Conservation (phyloP, 306 rosid genomes). For the Trifolium dubium region DNA sequence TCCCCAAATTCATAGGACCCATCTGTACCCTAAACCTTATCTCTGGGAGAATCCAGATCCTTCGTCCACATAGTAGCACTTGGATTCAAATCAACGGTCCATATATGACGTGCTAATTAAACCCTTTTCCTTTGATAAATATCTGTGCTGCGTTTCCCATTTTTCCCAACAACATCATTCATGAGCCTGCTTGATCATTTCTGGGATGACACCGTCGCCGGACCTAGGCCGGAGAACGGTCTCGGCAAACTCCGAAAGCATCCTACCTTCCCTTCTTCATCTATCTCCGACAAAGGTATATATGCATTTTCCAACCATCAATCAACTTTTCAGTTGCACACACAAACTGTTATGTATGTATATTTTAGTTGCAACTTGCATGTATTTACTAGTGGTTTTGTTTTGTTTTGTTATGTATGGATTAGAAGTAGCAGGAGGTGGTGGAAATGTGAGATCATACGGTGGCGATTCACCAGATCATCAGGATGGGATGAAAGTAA, state of each 20-base stretch:
- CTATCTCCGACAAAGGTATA: constrained; percentile 67
- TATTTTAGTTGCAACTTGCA: background rate
- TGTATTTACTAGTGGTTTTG: background rate
- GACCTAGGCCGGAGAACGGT: constrained; percentile 83
- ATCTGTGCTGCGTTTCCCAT: background rate
- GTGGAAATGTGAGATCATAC: constrained; percentile 58
- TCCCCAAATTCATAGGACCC: constrained; percentile 52
- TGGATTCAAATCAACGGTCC: constrained; percentile 42
- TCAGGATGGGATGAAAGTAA: constrained; percentile 56
- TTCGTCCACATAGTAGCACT: constrained; percentile 38
- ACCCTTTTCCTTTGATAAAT: constrained; percentile 50
- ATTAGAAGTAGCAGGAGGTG: constrained; percentile 30
- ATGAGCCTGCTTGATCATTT: constrained; percentile 94
- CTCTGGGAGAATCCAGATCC: constrained; percentile 53
- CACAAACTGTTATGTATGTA: background rate
- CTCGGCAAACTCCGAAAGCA: constrained; percentile 86
- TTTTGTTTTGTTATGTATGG: too few relatives aligned
- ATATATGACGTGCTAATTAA: constrained; percentile 49
- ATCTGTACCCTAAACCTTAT: constrained; percentile 56
- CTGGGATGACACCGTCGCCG: constrained; percentile 98
- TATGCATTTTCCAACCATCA: too few relatives aligned
- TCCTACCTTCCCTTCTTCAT: constrained; percentile 48
- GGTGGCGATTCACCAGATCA: constrained; percentile 52
- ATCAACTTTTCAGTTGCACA: too few relatives aligned
- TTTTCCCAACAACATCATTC: background rate